These are phyloP conservation scores for Raphidocelis subcapitata DNA, from an alignment of 139 green algal species.

Conservation along the genomic window DNA sequence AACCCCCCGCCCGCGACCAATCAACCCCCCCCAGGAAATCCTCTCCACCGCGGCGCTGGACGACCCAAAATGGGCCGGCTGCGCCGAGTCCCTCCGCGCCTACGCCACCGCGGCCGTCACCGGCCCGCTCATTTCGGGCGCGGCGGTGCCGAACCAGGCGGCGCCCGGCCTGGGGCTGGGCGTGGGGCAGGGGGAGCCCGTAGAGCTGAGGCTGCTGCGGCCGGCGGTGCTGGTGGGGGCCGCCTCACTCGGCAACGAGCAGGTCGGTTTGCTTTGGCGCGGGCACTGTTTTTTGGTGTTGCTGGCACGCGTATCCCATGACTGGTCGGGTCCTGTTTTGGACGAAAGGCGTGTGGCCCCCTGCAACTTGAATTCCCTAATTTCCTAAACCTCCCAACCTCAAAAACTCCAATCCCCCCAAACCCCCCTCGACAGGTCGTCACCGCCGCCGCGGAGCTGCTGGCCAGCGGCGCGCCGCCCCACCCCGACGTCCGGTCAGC, in stretches of 20 bases:
- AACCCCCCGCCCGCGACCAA: no score
- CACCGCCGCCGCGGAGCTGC: neutral
- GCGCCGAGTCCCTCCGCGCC: no score
- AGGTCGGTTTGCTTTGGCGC: neutral
- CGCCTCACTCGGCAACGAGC: constrained; percentile 17
- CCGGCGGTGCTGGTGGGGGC: constrained; percentile 36
- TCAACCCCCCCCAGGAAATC: no score
- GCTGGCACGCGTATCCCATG: neutral
- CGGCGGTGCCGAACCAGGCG: neutral
- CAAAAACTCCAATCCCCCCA: neutral
- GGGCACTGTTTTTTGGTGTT: neutral
- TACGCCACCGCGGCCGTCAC: no score
- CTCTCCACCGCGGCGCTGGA: no score
- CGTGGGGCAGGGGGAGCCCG: neutral
- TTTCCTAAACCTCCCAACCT: neutral
- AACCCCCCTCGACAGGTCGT: neutral
- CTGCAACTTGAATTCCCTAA: neutral
- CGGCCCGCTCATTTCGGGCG: neutral
- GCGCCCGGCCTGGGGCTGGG: constrained; percentile 9
- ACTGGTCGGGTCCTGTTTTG: neutral
- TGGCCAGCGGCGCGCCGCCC: neutral
- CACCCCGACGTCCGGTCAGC: constrained; percentile 47
- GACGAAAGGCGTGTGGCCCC: neutral
- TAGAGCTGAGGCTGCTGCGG: constrained; percentile 25
- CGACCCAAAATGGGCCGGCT: no score